Conservation (phyloP, 2,329 filamentous ascomycete genomes). For the Colletotrichum higginsianum region DNA sequence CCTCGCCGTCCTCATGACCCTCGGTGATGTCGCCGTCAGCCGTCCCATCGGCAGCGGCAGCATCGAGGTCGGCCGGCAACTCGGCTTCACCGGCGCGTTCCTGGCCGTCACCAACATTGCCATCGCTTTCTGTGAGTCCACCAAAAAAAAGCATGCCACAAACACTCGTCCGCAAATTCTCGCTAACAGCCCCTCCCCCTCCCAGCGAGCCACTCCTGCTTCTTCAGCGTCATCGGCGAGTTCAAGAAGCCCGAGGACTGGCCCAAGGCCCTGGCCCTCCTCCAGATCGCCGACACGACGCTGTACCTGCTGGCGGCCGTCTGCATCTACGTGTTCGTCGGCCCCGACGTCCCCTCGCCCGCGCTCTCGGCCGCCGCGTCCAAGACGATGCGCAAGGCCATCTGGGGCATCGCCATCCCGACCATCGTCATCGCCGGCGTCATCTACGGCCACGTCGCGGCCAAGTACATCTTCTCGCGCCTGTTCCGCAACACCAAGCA, state of each 20-base stretch:
- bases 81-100: constrained; percentile 68
- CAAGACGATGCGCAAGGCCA: constrained; percentile 70
- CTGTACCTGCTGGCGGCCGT: constrained; percentile 76
- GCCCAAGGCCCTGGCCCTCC: constrained; percentile 61
- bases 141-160: constrained; percentile 27
- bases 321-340: constrained; percentile 78
- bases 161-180: rapidly evolving
- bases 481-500: constrained; percentile 73
- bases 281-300: constrained; percentile 71
- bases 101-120: constrained; percentile 75
- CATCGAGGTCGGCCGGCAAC: constrained; percentile 53
- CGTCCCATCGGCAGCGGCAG: constrained; percentile 54
- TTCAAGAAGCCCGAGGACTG: constrained; percentile 73
- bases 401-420: constrained; percentile 78
- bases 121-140: constrained; percentile 69
- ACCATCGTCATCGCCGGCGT: constrained; percentile 81
- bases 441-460: constrained; percentile 77
- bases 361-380: constrained; percentile 74
- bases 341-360: constrained; percentile 73
- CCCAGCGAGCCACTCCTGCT: constrained; percentile 72
- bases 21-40: constrained; percentile 71
- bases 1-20: constrained; percentile 73
- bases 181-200: not conserved
- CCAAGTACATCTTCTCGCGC: constrained; percentile 76
- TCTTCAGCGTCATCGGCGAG: constrained; percentile 77